Evolutionary conservation across 2,329 filamentous ascomycete species (phyloP), one percentile per base, ranked within the genome.

Genomic region (Cephalotrichum gorgonifer): DNA sequence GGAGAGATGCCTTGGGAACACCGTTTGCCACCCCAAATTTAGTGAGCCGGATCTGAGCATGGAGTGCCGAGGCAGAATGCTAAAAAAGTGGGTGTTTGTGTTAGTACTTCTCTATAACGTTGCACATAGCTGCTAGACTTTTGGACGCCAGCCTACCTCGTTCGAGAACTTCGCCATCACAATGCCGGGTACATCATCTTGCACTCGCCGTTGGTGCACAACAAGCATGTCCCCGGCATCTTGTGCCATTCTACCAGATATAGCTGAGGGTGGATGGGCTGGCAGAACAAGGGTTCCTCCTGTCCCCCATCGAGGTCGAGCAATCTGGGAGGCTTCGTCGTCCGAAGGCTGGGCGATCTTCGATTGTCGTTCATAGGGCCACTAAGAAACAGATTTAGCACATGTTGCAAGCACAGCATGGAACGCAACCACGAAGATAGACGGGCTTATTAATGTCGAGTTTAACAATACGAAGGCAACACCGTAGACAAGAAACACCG

Each of bases 361-460:
- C 54, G 82, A 72, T 67, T 82, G 81, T 70, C 88, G 87, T 64
- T 86, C 78, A 71, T 93, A 93, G 47, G 88, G 88, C 80, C 85
- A 94, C 88, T 95, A 64, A 45, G 46, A 61, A 60, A 61, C 55
- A 56, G 61, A 63, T 66, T 79, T 73, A 76, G 72, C 64, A 62
- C 63, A 51, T 9, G 30, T 12, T 12, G 11, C 30, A 15, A 20
- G 6, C 20, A 4, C 9, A 39, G 35, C 20, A 22, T 20, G 6
- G 17, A 11, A 20, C n/a, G 35, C 11, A 22, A 39, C n/a, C 11
- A 22, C 15, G 17, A 14, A 20, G 35, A 39, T 22, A 39, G n/a
- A n/a, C n/a, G n/a, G n/a, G 26, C 38, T 39, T 27, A 47, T 62
- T 51, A 62, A 62, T 59, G 60, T 57, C 56, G 53, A 59, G 54